Conservation (phyloP, 352 stramenopile genomes). For the Plasmopara muralis region DNA sequence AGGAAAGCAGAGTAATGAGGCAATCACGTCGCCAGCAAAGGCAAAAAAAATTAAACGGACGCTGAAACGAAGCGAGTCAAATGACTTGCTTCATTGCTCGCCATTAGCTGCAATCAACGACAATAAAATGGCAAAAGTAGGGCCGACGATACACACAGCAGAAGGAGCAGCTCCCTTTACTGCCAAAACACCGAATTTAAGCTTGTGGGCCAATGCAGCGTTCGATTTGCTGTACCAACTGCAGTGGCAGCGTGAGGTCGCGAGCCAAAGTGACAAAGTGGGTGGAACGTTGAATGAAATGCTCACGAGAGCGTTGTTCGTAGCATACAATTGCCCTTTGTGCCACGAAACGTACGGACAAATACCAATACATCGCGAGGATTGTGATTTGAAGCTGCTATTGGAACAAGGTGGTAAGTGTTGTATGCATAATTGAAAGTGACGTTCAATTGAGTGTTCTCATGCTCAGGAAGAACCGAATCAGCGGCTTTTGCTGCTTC, state of each 20-base stretch:
- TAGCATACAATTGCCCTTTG: slow-evolving; percentile 39
- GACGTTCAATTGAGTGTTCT: too few species aligned
- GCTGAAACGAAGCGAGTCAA: slow-evolving; percentile 5
- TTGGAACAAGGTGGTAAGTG: slow-evolving; percentile 40
- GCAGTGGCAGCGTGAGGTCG: slow-evolving; percentile 43
- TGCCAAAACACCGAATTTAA: slow-evolving; percentile 34
- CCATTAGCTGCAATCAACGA: slow-evolving; percentile 10
- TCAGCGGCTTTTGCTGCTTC: neutral
- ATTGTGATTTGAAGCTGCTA: slow-evolving; percentile 58
- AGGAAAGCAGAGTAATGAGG: slow-evolving; percentile 41
- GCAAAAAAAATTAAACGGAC: slow-evolving; percentile 42
- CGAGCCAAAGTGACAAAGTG: slow-evolving; percentile 4
- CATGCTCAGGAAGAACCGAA: too few species aligned
- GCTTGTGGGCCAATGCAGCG: slow-evolving; percentile 66
- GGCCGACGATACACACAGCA: slow-evolving; percentile 11
- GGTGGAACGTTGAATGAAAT: slow-evolving; percentile 32
- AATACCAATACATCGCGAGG: slow-evolving; percentile 31
- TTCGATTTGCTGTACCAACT: slow-evolving; percentile 65
- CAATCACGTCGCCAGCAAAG: slow-evolving; percentile 18
- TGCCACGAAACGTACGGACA: slow-evolving; percentile 43
- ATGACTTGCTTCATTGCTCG: slow-evolving; percentile 7
- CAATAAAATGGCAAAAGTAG: slow-evolving; percentile 15
- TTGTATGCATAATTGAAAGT: too few species aligned
- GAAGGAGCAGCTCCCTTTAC: slow-evolving; percentile 33
- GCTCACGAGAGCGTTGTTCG: slow-evolving; percentile 22